Evolutionary conservation across 2,329 filamentous ascomycete species (phyloP).

Genomic region (Fusarium chuoi): DNA sequence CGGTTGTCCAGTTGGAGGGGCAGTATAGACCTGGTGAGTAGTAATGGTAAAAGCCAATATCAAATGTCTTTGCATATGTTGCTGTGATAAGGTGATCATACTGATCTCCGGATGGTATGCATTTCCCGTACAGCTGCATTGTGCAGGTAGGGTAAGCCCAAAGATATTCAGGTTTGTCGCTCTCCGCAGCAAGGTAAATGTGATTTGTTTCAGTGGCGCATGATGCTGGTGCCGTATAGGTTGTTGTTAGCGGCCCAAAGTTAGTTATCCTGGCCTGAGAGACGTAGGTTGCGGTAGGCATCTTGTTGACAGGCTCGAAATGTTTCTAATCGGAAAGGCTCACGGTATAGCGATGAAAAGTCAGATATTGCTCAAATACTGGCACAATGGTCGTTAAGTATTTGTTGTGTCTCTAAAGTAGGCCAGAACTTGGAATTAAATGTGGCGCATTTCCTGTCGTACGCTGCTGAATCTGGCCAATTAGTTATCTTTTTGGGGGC

Average conservation of each 20-base stretch:
- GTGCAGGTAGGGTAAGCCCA: background rate
- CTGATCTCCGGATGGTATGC: background rate
- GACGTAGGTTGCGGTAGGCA: background rate
- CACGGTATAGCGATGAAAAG: background rate
- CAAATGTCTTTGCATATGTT: background rate
- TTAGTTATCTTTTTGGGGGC: background rate
- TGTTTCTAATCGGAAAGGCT: too few relatives aligned
- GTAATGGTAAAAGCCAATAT: background rate
- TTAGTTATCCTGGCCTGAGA: background rate
- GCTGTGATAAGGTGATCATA: background rate
- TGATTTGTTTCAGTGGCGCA: background rate
- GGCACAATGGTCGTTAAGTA: background rate
- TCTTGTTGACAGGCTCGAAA: background rate
- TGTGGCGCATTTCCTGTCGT: too few relatives aligned
- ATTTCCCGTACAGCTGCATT: background rate
- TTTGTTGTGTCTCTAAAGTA: background rate
- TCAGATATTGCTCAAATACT: background rate
- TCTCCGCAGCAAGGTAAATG: background rate
- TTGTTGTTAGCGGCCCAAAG: background rate
- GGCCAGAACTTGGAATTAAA: background rate
- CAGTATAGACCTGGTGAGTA: background rate
- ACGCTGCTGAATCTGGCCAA: conserved; percentile 17
- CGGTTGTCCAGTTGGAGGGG: background rate
- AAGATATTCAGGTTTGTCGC: background rate
- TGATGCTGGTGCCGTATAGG: background rate